Percentiles rank a stretch among this genome's conserved stretches.
phyloP scores from a whole-genome alignment of 805 yeast species.

The Babjeviella inositovora region DNA sequence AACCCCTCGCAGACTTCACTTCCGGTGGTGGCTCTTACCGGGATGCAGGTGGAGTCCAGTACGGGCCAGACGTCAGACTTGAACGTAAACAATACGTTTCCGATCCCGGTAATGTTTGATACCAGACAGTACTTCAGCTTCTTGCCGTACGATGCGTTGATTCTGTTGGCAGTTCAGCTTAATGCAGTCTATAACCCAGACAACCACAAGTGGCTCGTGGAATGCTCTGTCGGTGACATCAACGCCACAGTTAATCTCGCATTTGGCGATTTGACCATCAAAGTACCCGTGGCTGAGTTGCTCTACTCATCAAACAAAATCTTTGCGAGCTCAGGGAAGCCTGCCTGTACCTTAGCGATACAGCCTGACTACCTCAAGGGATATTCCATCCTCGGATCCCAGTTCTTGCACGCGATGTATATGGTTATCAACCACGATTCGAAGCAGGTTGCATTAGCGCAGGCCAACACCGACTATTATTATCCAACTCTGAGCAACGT shows the following conservation, averaged over 20 bases:
- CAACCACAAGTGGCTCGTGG: constrained; percentile 40
- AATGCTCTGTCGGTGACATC: constrained; percentile 31
- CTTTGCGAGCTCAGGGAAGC: constrained; percentile 19
- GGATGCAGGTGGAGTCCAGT: constrained; percentile 21
- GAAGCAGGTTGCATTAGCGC: constrained; percentile 36
- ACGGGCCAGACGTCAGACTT: constrained; percentile 19
- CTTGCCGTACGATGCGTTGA: constrained; percentile 38
- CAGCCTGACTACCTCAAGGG: constrained; percentile 31
- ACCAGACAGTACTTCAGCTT: constrained; percentile 29
- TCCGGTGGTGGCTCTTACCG: constrained; percentile 30
- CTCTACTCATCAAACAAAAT: constrained; percentile 18
- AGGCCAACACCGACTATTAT: constrained; percentile 13
- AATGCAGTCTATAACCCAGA: constrained; percentile 42
- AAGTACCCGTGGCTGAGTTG: constrained; percentile 31
- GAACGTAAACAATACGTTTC: constrained; percentile 11
- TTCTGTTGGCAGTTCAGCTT: constrained; percentile 52
- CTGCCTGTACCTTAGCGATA: constrained; percentile 44
- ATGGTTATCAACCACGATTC: constrained; percentile 53
- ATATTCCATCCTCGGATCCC: constrained; percentile 37
- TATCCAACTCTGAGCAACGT: constrained; percentile 3
- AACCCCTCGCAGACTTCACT: constrained; percentile 6
- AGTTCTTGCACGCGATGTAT: constrained; percentile 35
- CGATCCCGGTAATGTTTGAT: constrained; percentile 43
- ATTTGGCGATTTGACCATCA: constrained; percentile 33
- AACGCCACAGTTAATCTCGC: constrained; percentile 35